phyloP scores from a whole-genome alignment of 805 yeast species.

The Ogataea nakhonphanomensis region DNA sequence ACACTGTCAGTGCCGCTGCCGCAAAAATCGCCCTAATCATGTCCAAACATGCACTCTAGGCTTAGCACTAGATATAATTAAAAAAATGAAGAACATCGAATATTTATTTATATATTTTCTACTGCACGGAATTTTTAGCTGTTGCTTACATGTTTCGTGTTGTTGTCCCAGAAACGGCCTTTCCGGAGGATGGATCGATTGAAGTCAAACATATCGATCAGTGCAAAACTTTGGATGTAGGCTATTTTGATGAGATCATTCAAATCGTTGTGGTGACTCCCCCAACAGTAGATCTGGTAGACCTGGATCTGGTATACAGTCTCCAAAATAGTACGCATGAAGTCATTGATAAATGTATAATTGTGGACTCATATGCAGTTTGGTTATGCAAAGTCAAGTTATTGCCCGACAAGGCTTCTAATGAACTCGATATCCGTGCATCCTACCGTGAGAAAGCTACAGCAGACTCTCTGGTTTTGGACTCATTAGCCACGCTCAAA shows the following conservation, averaged over 20 bases:
- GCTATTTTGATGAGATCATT: conserved; percentile 18
- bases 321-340: conserved; percentile 6
- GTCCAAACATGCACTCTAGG: conserved; percentile 2
- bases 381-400: conserved; percentile 19
- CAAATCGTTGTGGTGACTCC: conserved; percentile 12
- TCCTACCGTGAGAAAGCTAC: conserved; percentile 14
- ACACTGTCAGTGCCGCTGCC: not conserved
- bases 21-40: conserved; percentile 2
- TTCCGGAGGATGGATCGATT: not conserved
- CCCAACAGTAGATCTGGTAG: not conserved
- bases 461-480: conserved; percentile 11
- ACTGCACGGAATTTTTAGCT: not conserved
- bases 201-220: conserved; percentile 2
- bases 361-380: conserved; percentile 4
- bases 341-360: not conserved
- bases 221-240: conserved; percentile 5
- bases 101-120: not conserved
- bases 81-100: not conserved
- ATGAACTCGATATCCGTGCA: conserved; percentile 16
- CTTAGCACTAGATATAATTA: conserved; percentile 3
- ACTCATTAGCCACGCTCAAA: conserved; percentile 4
- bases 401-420: conserved; percentile 21
- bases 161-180: conserved; percentile 2
- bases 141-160: conserved; percentile 3
- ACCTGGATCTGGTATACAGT: conserved; percentile 13